Base-by-base conservation (phyloP, 1,284 basidiomycete genomes). In the Marasmius sp. region DNA sequence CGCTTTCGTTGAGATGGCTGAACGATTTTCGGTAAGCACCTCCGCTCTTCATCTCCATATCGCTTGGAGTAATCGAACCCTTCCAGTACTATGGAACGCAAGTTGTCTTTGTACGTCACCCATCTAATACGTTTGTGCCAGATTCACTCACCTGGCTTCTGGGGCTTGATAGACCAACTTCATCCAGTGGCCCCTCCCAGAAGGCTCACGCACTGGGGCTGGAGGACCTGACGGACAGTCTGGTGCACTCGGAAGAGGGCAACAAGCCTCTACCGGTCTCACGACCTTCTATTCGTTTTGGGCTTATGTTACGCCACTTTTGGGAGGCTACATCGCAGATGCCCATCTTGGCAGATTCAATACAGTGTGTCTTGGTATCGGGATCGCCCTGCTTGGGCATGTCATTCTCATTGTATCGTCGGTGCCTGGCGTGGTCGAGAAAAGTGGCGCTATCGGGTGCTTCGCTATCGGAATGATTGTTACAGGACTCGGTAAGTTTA, bases 201-300 rank as follows among this genome's bases (percentile, higher is more conserved):
- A 68, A 0, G 85, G 85, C 45, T 92, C 90, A 6, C 80, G 72
- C 39, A 91, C 91, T 0, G 92, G 92, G 48, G 87, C 91, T 0
- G 82, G 82, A 7, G 81, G 82, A 4, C 60, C 71, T 3, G 47
- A 74, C 60, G 84, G 82, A 3, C 85, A 86, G 67, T 82, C 91
- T 1, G 92, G 92, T 65, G 92, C 92, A 2, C 82, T 94, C 2
- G 86, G 84, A 11, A 74, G 80, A 57, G 88, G 88, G 6, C 85
- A 88, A 63, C 84, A 79, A 16, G 84, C 87, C 20, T 86, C 88
- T 0, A 91, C 89, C 0, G 92, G 91, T 68, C 74, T 89, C 49
- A 84, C 79, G 5, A 87, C 86, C 0, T 86, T 89, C 72, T 85
- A 86, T 71, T 77, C 80, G 60, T 85, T 89, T 72, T 86, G 86